These are phyloP conservation scores for Fusarium pseudonygamai DNA, from an alignment of 2,329 filamentous ascomycete genomes.

Conservation along the genomic window DNA sequence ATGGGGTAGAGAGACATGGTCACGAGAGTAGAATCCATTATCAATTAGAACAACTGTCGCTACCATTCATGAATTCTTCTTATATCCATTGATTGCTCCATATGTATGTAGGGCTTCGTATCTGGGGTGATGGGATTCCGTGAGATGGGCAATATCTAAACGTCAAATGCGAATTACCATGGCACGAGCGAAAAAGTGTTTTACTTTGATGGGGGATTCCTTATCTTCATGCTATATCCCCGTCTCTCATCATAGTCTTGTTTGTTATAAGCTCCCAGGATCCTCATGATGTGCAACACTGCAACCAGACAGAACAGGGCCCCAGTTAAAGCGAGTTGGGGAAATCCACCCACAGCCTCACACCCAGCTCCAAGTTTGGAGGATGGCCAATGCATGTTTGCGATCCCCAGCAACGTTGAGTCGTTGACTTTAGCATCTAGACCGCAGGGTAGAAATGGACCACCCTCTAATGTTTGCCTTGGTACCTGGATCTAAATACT, in stretches of 20 bases:
- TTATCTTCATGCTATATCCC: not conserved
- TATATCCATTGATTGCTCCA: not conserved
- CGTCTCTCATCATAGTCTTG: slow-evolving; percentile 26
- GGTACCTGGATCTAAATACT: not conserved
- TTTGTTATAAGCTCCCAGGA: slow-evolving; percentile 12
- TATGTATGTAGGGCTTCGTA: not conserved
- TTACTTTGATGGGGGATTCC: not conserved
- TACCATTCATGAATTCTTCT: not conserved
- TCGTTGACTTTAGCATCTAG: not conserved
- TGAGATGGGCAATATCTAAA: not conserved
- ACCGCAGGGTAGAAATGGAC: not conserved
- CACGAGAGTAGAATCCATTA: slow-evolving; percentile 13
- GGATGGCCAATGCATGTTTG: slow-evolving; percentile 17
- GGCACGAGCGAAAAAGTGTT: not conserved
- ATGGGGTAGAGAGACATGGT: slow-evolving; percentile 1
- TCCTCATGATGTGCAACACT: slow-evolving; percentile 26
- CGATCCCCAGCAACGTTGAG: slow-evolving; percentile 2
- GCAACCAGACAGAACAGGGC: slow-evolving; percentile 7
- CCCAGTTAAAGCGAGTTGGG: slow-evolving; percentile 14
- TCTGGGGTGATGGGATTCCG: not conserved
- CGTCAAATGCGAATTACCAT: not conserved
- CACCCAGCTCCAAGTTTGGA: slow-evolving; percentile 8
- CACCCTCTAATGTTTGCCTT: not conserved
- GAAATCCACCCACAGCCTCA: slow-evolving; percentile 19
- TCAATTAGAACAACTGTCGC: slow-evolving; percentile 24